Percentiles rank a stretch among this genome's conserved stretches.
These are phyloP conservation scores for Lignosus rhinocerotis DNA, from an alignment of 1,284 basidiomycete genomes.

Conservation along the genomic window DNA sequence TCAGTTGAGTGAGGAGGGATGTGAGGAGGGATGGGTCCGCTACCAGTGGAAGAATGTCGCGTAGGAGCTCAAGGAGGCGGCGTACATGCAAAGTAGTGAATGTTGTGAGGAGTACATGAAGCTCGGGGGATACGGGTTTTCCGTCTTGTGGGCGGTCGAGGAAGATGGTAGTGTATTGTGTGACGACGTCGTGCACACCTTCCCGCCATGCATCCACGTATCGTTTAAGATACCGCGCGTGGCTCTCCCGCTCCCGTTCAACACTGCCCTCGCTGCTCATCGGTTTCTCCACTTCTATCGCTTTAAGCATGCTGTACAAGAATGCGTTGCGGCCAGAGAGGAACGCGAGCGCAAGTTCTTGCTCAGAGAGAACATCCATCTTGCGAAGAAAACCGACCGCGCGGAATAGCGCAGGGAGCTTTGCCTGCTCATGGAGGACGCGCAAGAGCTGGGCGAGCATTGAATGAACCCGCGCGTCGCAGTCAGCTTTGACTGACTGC, in stretches of 20 bases:
- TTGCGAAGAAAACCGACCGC: conserved; percentile 83
- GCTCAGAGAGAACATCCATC: conserved; percentile 66
- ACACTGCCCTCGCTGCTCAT: conserved; percentile 32
- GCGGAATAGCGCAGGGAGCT: conserved; percentile 88
- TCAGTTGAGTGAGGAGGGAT: conserved; percentile 87
- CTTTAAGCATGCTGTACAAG: conserved; percentile 45
- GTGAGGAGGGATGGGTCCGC: conserved; percentile 70
- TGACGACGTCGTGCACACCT: conserved; percentile 88
- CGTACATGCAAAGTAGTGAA: conserved; percentile 53
- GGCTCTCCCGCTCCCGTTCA: conserved; percentile 64
- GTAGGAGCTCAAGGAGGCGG: conserved; percentile 59
- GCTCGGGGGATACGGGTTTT: conserved; percentile 18
- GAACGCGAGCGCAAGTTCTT: conserved; percentile 68
- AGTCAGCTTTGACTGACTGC: conserved; percentile 66
- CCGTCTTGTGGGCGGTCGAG: conserved; percentile 53
- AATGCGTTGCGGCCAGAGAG: conserved; percentile 61
- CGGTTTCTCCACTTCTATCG: conserved; percentile 43
- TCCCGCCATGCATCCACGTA: conserved; percentile 94
- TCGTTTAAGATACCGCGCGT: conserved; percentile 77
- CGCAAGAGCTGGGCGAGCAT: conserved; percentile 80
- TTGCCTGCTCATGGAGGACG: conserved; percentile 81
- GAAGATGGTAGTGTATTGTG: conserved; percentile 89
- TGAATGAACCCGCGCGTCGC: conserved; percentile 70
- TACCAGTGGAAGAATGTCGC: conserved; percentile 50
- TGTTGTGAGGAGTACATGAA: conserved; percentile 54